phyloP scores from a whole-genome alignment of 106 monocot genomes.

The Dioscorea dumetorum region DNA sequence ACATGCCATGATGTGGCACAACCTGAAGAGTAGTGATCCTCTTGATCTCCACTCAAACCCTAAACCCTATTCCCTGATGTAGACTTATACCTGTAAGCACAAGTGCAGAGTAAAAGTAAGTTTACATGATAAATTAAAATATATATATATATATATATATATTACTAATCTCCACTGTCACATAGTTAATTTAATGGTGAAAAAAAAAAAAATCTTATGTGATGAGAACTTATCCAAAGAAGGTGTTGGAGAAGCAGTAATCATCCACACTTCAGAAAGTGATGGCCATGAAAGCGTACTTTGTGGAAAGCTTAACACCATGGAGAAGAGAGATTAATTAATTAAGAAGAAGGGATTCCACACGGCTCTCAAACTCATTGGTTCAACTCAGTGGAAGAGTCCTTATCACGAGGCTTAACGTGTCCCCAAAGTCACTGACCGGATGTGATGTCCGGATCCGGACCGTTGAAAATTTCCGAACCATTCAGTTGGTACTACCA shows the following conservation, averaged over 20 bases:
- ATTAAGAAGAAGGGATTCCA: not conserved
- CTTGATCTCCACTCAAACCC: too few relatives aligned
- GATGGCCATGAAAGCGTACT: not conserved
- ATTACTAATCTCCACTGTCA: too few relatives aligned
- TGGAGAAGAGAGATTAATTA: not conserved
- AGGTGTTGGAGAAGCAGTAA: not conserved
- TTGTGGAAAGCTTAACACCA: not conserved
- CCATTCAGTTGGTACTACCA: not conserved
- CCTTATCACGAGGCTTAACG: not conserved
- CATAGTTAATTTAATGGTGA: too few relatives aligned
- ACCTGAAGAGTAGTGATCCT: too few relatives aligned
- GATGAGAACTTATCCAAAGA: too few relatives aligned
- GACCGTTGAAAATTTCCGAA: not conserved
- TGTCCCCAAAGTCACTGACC: not conserved
- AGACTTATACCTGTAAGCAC: too few relatives aligned
- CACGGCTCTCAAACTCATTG: not conserved
- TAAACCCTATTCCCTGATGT: too few relatives aligned
- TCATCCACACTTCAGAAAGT: not conserved
- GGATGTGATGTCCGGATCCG: not conserved
- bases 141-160: too few relatives aligned
- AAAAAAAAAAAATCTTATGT: too few relatives aligned
- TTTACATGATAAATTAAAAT: too few relatives aligned
- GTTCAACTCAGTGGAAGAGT: not conserved
- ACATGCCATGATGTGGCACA: too few relatives aligned
- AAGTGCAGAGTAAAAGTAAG: too few relatives aligned